Evolutionary conservation across 2,329 filamentous ascomycete species (phyloP), one percentile per base, ranked within the genome.

Genomic region (Hypoxylon sp.): DNA sequence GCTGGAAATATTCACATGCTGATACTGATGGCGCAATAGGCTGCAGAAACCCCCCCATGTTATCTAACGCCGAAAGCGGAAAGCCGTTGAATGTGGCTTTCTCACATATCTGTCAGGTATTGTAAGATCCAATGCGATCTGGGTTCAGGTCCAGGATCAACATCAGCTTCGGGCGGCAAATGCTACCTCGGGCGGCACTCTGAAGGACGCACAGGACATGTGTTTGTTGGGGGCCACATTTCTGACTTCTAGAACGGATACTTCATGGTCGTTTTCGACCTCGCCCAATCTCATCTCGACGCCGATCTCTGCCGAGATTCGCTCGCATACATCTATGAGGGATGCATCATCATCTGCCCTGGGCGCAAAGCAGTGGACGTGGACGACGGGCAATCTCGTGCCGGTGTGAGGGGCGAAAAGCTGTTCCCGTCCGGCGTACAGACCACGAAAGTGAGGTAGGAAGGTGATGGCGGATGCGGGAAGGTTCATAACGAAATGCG

Each of bases 401-500:
- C 69, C 68, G 1, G 83, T 87, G 50, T 81, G 70, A 1, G 86
- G 83, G 19, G 73, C 67, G 62, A 93, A 92, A 1, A 90, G 76
- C 1, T 71, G 56, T 68, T 91, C 85, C 16, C 83, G 78, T 2
- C 85, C 85, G n/a, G 81, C 74, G 68, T 97, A 97, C 11, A 96
- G 72, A 3, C 94, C 93, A 13, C 85, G 82, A 77, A 91, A 95
- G 76, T 64, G 67, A 46, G 78, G 76, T 15, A 97, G 79, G 69
- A 99, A 99, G 51, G 89, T 86, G 53, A 94, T 87, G 1, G 94
- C 93, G 1, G 86, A 89, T 1, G 92, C 94, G 0, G 94, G 94
- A 11, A 99, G 86, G 73, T 99, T 99, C 90, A 99, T 97, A 60
- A 97, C 89, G 70, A 92, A 99, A 75, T 97, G 94, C n/a, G 86